These are phyloP conservation scores for Arthrinium phaeospermum DNA, from an alignment of 2,329 filamentous ascomycete species.

Conservation along the genomic window DNA sequence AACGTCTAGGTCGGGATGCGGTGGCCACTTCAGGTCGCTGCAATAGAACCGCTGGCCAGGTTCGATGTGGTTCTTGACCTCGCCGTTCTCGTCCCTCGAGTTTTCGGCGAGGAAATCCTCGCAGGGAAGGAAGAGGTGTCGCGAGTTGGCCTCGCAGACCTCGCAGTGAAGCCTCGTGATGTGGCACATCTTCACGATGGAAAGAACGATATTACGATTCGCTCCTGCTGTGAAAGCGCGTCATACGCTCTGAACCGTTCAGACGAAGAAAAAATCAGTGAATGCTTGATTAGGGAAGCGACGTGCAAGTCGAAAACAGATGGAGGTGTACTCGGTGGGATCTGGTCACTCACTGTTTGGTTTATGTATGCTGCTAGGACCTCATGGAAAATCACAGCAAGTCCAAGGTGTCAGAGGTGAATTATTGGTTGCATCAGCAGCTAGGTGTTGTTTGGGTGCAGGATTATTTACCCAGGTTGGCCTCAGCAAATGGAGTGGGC, in stretches of 20 bases:
- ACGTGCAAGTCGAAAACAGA: background rate
- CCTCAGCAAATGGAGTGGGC: background rate
- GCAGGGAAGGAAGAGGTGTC: slow-evolving; percentile 8
- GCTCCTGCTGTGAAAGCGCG: background rate
- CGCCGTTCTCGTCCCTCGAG: background rate
- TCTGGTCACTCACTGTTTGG: background rate
- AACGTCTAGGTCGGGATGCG: background rate
- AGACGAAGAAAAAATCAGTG: background rate
- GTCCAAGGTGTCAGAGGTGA: background rate
- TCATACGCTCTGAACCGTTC: background rate
- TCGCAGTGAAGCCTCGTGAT: background rate
- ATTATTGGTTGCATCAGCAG: background rate
- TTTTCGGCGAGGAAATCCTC: background rate
- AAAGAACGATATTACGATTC: background rate
- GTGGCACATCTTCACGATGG: background rate
- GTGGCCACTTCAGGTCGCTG: slow-evolving; percentile 15
- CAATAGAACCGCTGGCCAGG: slow-evolving; percentile 18
- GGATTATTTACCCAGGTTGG: background rate
- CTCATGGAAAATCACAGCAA: background rate
- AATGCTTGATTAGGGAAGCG: background rate
- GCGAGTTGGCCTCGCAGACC: background rate
- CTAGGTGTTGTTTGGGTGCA: background rate
- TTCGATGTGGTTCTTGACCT: background rate
- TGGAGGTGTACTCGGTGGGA: no score
- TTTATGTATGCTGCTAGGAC: background rate